Percentiles rank a stretch among this genome's conserved stretches.
phyloP scores from a whole-genome alignment of 345 rosid species.

The Salix udensis region DNA sequence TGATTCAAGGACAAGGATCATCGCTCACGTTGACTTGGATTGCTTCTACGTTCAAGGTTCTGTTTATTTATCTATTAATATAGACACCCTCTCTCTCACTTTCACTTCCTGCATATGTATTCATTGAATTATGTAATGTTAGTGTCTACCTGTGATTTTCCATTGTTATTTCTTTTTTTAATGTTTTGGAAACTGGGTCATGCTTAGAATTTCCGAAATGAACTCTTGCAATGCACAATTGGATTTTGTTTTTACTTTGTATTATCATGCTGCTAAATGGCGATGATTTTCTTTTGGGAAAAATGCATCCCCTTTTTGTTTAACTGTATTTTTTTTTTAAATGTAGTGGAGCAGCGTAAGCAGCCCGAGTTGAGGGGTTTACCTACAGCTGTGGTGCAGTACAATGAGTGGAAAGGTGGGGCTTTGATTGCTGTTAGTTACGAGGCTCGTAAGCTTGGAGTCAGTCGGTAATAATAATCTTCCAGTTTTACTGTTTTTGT shows the following conservation, averaged over 20 bases:
- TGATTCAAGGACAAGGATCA: conserved; percentile 63
- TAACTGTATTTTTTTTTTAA: not conserved
- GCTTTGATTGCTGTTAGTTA: conserved; percentile 85
- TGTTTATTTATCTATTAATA: no score
- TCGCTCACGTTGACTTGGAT: conserved; percentile 94
- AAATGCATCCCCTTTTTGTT: not conserved
- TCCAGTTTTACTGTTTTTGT: not conserved
- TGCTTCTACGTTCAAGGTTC: conserved; percentile 98
- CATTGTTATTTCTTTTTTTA: not conserved
- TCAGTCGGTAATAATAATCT: conserved; percentile 46
- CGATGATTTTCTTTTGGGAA: not conserved
- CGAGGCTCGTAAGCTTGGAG: conserved; percentile 79
- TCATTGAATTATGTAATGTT: no score
- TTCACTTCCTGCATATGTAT: no score
- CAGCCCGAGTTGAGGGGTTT: conserved; percentile 68
- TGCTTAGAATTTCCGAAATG: no score
- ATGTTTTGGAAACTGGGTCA: no score
- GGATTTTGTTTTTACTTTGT: not conserved
- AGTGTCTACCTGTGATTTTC: not conserved
- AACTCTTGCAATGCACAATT: not conserved
- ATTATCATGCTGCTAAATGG: not conserved
- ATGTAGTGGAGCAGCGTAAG: conserved; percentile 80
- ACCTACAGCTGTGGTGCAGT: conserved; percentile 92
- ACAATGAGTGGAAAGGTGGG: conserved; percentile 97
- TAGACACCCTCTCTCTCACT: not conserved